phyloP scores from a whole-genome alignment of 495 filamentous ascomycete genomes.

The Hypomontagnella submonticulosa region DNA sequence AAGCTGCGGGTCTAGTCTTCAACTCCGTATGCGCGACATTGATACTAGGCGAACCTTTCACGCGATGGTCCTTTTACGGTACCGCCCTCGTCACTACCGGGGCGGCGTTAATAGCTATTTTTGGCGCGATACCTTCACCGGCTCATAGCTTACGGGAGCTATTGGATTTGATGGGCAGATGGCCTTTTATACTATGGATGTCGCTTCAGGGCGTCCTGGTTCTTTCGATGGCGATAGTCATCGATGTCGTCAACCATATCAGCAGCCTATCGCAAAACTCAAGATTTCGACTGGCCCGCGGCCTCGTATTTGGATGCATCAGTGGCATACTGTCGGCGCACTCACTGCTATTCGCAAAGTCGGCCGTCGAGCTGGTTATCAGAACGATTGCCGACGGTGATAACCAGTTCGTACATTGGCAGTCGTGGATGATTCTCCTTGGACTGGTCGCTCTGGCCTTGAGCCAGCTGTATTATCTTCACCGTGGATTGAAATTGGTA shows the following conservation, averaged over 20 bases:
- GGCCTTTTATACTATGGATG: conserved; percentile 93
- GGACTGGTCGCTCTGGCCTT: conserved; percentile 85
- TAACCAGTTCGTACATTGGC: conserved; percentile 97
- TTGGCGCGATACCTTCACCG: conserved; percentile 95
- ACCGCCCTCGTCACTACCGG: conserved; percentile 88
- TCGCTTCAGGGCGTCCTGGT: conserved; percentile 77
- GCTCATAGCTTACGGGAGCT: conserved; percentile 89
- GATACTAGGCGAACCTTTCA: conserved; percentile 94
- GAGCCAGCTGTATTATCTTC: conserved; percentile 93
- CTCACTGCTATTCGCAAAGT: conserved; percentile 92
- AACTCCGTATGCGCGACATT: conserved; percentile 97
- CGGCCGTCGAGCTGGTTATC: conserved; percentile 95
- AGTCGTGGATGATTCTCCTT: conserved; percentile 93
- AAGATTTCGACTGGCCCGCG: conserved; percentile 81
- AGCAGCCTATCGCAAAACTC: conserved; percentile 62
- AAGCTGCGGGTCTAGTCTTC: conserved; percentile 96
- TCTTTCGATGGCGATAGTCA: conserved; percentile 69
- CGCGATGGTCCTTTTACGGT: conserved; percentile 86
- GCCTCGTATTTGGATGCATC: conserved; percentile 87
- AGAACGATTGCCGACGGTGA: conserved; percentile 85
- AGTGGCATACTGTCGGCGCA: conserved; percentile 96
- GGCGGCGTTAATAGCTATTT: conserved; percentile 89
- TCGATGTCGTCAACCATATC: conserved; percentile 65
- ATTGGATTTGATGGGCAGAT: conserved; percentile 75
- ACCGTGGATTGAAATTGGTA: conserved; percentile 90